Evolutionary conservation across 2,329 filamentous ascomycete species (phyloP), one percentile per base, ranked within the genome.

Genomic region (Akanthomyces muscarius): DNA sequence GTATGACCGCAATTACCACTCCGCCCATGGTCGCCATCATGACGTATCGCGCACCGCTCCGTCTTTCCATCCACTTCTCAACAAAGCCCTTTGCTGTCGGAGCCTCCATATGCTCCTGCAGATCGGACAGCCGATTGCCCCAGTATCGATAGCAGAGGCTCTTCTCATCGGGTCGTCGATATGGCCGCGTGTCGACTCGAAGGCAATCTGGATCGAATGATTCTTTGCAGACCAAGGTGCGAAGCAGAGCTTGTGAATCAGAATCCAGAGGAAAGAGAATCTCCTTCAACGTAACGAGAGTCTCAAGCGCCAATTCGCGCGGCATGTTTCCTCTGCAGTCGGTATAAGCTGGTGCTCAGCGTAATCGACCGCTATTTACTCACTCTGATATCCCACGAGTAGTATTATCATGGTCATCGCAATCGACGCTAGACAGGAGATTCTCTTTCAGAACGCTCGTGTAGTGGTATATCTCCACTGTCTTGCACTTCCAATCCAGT

Each of bases 21-120:
- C 68, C 68, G 3, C 66, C 57, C 48, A 70, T 48, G 13, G 68
- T 70, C 18, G 67, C 69, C 68, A 70, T 66, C 69, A 70, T 69
- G 36, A 66, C 59, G 53, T 69, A 65, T 13, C 68, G 65, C 8
- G 67, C 65, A 25, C 68, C 65, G 56, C 67, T 70, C 36, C 64
- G 65, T 16, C 68, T 56, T 56, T 70, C 63, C 1, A 68, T 33
- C 56, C 58, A 62, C 25, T 56, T 53, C 30, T 68, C 64, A 1
- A 70, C 25, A 47, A 50, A 64, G 14, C 66, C 66, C 14, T 59
- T 58, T 0, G 68, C 67, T 4, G 65, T 56, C 1, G 67, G 68
- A 18, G 67, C 61, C 45, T 68, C 52, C 3, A 68, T 48, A 52
- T 69, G 66, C 14, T 69, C 57, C 11, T 65, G 42, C 11, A 70